These are phyloP conservation scores for Barnettozyma salicaria DNA, from an alignment of 805 yeast genomes.

Conservation along the genomic window DNA sequence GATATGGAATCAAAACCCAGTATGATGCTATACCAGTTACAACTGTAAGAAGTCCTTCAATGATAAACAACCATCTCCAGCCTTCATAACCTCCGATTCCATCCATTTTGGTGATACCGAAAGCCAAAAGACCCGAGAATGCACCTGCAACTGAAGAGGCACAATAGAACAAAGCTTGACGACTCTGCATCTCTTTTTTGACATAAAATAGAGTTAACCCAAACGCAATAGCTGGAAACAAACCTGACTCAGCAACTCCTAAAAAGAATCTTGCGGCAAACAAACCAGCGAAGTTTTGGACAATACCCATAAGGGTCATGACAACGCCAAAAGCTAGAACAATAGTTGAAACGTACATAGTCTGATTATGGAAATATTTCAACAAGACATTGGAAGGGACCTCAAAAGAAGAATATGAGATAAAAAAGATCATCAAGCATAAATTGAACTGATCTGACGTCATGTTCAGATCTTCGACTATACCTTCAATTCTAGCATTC, in stretches of 20 bases:
- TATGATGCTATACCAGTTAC: constrained; percentile 33
- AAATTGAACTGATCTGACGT: constrained; percentile 37
- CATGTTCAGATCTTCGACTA: constrained; percentile 48
- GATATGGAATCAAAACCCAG: constrained; percentile 36
- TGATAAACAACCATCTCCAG: constrained; percentile 47
- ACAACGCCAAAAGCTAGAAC: constrained; percentile 36
- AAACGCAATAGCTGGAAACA: constrained; percentile 46
- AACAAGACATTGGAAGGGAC: constrained; percentile 35
- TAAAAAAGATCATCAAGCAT: constrained; percentile 42
- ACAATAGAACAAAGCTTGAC: constrained; percentile 44
- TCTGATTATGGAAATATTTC: constrained; percentile 34
- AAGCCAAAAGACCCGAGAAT: constrained; percentile 49
- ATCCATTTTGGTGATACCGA: constrained; percentile 37
- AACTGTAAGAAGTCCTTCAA: constrained; percentile 43
- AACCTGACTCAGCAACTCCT: constrained; percentile 49
- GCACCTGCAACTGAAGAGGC: constrained; percentile 51
- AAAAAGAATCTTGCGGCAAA: constrained; percentile 44
- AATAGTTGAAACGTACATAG: constrained; percentile 32
- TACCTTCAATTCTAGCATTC: constrained; percentile 71
- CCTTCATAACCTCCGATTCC: constrained; percentile 41
- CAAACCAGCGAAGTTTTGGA: constrained; percentile 37
- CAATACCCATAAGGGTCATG: constrained; percentile 40
- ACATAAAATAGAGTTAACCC: constrained; percentile 44
- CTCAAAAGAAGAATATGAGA: constrained; percentile 38
- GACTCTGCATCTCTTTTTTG: constrained; percentile 40